Evolutionary conservation across 2,329 filamentous ascomycete species (phyloP).

Genomic region (Beauveria rudraprayagi): DNA sequence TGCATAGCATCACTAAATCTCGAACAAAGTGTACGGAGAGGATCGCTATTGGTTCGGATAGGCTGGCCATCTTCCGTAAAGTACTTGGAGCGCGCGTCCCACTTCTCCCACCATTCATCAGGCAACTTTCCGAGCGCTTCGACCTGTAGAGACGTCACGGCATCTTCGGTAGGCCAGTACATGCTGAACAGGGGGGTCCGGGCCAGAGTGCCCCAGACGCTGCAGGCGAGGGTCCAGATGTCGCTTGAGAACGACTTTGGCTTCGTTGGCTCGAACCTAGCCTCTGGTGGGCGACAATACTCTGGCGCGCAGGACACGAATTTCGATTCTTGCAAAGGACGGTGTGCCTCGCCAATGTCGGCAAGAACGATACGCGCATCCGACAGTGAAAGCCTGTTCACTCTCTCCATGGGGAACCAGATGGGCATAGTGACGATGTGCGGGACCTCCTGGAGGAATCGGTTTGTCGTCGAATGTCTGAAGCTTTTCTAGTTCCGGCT

Average conservation of each 20-base stretch:
- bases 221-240: constrained; percentile 16
- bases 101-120: constrained; percentile 9
- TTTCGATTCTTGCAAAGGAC: constrained; percentile 16
- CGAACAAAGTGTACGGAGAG: constrained; percentile 11
- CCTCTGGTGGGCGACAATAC: constrained; percentile 7
- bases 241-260: constrained; percentile 12
- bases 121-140: constrained; percentile 16
- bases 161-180: constrained; percentile 13
- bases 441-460: background rate
- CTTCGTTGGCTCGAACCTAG: background rate
- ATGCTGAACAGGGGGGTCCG: constrained; percentile 18
- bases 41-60: background rate
- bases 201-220: constrained; percentile 18
- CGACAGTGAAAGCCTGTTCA: constrained; percentile 8
- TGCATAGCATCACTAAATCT: constrained; percentile 21
- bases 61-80: background rate
- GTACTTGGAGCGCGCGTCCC: background rate
- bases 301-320: constrained; percentile 14
- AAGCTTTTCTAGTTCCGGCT: constrained; percentile 22
- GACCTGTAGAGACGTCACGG: constrained; percentile 16
- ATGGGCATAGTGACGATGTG: background rate
- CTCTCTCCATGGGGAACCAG: background rate
- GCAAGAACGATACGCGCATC: constrained; percentile 22
- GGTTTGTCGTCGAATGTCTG: constrained; percentile 16
- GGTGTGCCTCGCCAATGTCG: constrained; percentile 27